Base-by-base conservation (phyloP, 169 alveolate species). In the Neospora caninum region DNA sequence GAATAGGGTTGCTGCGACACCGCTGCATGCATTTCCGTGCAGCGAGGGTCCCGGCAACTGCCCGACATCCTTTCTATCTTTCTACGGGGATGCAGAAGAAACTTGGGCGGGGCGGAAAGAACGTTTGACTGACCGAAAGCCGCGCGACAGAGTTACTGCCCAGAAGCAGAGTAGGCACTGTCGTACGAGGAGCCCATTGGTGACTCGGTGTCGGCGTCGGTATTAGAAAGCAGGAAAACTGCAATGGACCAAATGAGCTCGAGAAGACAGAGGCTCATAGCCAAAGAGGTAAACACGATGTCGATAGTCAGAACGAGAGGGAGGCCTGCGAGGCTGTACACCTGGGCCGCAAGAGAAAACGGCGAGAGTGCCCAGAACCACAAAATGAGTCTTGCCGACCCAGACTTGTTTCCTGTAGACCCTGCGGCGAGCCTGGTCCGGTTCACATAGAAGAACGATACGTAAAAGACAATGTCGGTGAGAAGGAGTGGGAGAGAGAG, bases 361-460 rank as follows among this genome's bases (percentile, higher is more conserved):
- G 64, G 89, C 69, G 31, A 29, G 38, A 82, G 89, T 27, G 41
- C 29, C 89, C 89, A 82, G 89, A 82, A 82, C 89, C 89, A 82
- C 39, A 36, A 41, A 67, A 82, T 41, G 69, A 41, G 89, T 0
- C 41, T 25, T 13, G 64, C 69, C 34, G 89, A 10, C 41, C 67
- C 69, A 25, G 69, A 41, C 20, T 38, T 42, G 64, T 82, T 82
- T 27, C 89, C 89, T 9, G 53, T 6, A 29, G 89, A 82, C 31
- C 89, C 89, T 29, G 89, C 89, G n/a, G 89, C 67, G 41, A 82
- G 41, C 69, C 89, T 41, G 0, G 89, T 82, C 22, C 67, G 25
- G 64, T 82, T 82, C 38, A 82, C 67, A 67, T 29, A 82, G 69
- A 82, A 38, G 29, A 41, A 82, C 10, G 43, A 82, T 7, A 82